Base-by-base conservation (phyloP, 257 asterid species). In the Forsythia viridissima region DNA sequence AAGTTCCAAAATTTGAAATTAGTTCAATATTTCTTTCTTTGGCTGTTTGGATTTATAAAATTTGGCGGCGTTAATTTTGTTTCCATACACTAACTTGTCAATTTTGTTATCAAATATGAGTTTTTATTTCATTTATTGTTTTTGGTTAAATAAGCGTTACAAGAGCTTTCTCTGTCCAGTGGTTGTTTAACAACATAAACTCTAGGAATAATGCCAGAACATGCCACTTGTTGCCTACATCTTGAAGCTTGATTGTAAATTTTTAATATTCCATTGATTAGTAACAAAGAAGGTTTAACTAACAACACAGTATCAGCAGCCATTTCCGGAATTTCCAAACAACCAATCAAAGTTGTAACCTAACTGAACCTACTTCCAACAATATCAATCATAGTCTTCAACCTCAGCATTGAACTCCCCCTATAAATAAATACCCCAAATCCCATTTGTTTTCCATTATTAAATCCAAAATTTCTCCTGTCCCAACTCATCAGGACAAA, bases 351-450 rank as follows among this genome's bases (percentile, higher is more conserved):
- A 72, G 81, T 76, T 81, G 8, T 51, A 78, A 34, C 79, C 81
- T 77, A 74, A 73, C 76, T 66, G 66, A 77, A 68, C 79, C 68
- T 55, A 48, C 16, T 30, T 66, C 39, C 81, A 77, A 72, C 85
- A 72, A 68, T 46, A 69, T 34, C 20, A 30, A 34, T 7, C 4
- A 48, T 44, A 46, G 46, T 59, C 4, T 48, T 42, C 73, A 46
- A 2, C 4, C 24, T 61, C 7, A 8, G 38, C 70, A 4, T 3
- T 46, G n/a, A 65, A 39, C 51, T 63, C 7, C 34, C n/a, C 41
- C 76, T 77, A 74, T 78, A 82, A 78, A 76, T 70, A 70, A 12
- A 34, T 68, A 48, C 30, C 73, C 48, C 21, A 78, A 51, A 59
- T 39, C 43, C 36, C 18, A 75, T 30, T 70, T 77, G 41, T 67